Percentiles rank a stretch among this genome's conserved stretches.
phyloP scores from a whole-genome alignment of 371 early-diverging fungal genomes.

The Mucor velutinosus region DNA sequence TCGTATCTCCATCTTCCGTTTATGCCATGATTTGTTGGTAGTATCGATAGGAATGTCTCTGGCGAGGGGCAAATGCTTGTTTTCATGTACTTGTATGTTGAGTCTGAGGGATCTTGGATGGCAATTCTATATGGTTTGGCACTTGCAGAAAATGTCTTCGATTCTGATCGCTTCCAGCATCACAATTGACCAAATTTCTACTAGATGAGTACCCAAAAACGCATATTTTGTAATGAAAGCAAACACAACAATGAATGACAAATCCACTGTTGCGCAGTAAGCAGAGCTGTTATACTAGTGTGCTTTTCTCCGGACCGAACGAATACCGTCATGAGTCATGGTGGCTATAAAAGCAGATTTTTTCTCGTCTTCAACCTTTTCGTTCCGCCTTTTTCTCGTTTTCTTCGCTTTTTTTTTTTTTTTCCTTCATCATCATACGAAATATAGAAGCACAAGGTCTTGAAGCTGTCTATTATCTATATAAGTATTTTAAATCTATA shows the following conservation, averaged over 20 bases:
- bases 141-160: not conserved
- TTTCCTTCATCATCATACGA: not conserved
- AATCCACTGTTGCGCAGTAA: not conserved
- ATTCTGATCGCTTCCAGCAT: not conserved
- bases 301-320: not conserved
- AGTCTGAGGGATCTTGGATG: not conserved
- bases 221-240: not conserved
- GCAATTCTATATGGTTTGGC: not conserved
- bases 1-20: not conserved
- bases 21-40: not conserved
- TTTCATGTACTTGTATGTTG: not conserved
- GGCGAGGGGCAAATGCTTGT: not conserved
- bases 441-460: not conserved
- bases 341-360: not conserved
- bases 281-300: not conserved
- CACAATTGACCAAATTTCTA: no score
- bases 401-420: not conserved
- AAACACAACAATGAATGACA: not conserved
- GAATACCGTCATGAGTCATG: constrained; percentile 2
- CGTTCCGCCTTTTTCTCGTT: constrained; percentile 2
- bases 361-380: constrained; percentile 1
- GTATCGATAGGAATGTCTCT: not conserved
- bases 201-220: not conserved
- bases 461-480: not conserved
- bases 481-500: not conserved